Evolutionary conservation across 768 basidiomycete genomes (phyloP), one percentile per base, ranked within the genome.

Genomic region (Multifurca ochricompacta): DNA sequence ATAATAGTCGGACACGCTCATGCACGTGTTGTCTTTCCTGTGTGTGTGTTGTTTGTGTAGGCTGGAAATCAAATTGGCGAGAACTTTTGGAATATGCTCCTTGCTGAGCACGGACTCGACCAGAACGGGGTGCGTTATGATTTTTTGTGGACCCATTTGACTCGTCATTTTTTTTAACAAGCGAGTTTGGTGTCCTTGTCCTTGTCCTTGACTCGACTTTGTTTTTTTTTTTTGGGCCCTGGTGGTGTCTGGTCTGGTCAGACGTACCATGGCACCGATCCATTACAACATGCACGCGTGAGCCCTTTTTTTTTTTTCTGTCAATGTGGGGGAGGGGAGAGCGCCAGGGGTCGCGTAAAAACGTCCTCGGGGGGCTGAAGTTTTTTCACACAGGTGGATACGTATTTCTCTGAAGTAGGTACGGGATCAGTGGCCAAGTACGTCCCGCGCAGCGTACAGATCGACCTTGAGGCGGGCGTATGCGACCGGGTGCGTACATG

Each of bases 391-490:
- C 53, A 90, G 88, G 82, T 82, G 54, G 83, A 81, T 21, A 87
- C 91, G 6, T 94, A 91, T 70, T 92, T 94, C 65, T 78, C 76
- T 10, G 86, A 90, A 66, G 74, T 91, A 10, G 75, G 80, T 1
- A 21, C 48, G 36, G 67, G 69, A 6, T 72, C 70, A 18, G 66
- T 68, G 11, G 71, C 77, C 52, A 91, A 90, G 71, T 94, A 88
- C 61, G 89, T 98, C 6, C 94, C 94, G 10, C 79, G 94, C 32
- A 88, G 87, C 56, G 79, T 96, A 4, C 91, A 92, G 66, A 72
- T 96, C 60, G 94, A 98, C 74, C 74, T 97, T 39, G 94, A 97
- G 68, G 73, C 82, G 7, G 89, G 89, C 9, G 94, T 96, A 9
- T 82, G 85, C 65, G 82, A 94, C 60, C 79, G 76, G 48, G 86